Percentiles rank a stretch among this genome's conserved stretches.
Evolutionary conservation across 2,329 filamentous ascomycete species (phyloP).

Genomic region (Leptographium wingfieldii): DNA sequence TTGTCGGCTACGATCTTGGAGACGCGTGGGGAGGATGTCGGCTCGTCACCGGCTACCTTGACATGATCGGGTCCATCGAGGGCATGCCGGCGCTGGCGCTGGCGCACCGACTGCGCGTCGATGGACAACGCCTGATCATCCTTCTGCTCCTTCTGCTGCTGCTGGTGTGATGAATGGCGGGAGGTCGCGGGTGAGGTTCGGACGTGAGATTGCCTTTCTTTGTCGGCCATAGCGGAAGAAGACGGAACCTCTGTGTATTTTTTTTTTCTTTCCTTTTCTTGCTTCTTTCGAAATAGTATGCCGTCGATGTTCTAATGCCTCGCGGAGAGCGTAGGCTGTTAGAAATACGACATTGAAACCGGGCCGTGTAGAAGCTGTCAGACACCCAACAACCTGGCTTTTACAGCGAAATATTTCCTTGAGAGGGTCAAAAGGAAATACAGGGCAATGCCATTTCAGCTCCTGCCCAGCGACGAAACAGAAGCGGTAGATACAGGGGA

Average conservation of each 20-base stretch:
- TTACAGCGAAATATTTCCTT: background rate
- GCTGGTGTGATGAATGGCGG: background rate
- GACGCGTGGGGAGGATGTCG: background rate
- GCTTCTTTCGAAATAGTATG: background rate
- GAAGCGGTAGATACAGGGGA: background rate
- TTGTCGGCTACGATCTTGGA: background rate
- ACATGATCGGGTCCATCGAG: background rate
- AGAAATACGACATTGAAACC: background rate
- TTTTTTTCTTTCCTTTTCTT: background rate
- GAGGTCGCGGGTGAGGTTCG: background rate
- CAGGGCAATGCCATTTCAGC: background rate
- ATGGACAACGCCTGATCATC: background rate
- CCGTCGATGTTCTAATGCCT: background rate
- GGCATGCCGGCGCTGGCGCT: background rate
- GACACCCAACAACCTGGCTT: background rate
- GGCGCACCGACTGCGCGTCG: background rate
- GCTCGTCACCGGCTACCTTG: background rate
- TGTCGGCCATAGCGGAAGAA: background rate
- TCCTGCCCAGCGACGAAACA: background rate
- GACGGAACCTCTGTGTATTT: background rate
- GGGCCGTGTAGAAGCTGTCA: background rate
- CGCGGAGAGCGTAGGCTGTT: background rate
- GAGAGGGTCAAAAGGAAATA: background rate
- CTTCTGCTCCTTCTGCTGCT: background rate
- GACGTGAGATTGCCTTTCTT: background rate